Base-by-base conservation (phyloP, 306 rosid species). In the Corylus heterophylla region DNA sequence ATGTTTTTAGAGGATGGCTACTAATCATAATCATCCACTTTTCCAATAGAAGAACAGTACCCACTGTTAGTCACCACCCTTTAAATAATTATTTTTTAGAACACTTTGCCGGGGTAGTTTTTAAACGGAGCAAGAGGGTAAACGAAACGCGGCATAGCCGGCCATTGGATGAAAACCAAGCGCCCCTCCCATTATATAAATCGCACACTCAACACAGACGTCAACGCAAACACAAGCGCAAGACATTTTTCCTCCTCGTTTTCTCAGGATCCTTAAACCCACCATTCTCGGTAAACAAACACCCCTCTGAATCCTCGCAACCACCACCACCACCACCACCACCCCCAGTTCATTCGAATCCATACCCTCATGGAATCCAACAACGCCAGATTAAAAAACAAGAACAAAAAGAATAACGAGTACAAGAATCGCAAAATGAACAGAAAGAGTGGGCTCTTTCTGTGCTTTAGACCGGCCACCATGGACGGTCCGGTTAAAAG, bases 381-480 rank as follows among this genome's bases (percentile, higher is more conserved):
- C 7, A 3, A 68, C 51, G 11, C 8, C 72, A 10, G 25, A 18
- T 44, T 18, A 9, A 42, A 39, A 17, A 42, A n/a, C 29, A n/a
- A 68, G 39, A 3, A 11, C 54, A 39, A 29, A 55, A 2, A 14
- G 47, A 31, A 31, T 51, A 45, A 52, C 74, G 31, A 10, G 35
- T 48, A 54, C 12, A 12, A 51, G 51, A 83, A 61, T 25, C 50
- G 45, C 22, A 69, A 35, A 7, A 16, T 6, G 4, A 71, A 39
- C n/a, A 42, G 44, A 5, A 51, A 48, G 25, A 77, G 61, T 10
- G 49, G 55, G 68, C 69, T 68, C 52, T 69, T 81, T 39, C 16
- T 17, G 25, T 81, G 88, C 44, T 79, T 84, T 54, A 59, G 54
- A 51, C 72, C 80, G 27, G 59, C 3, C 47, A 51, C 74, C 29